Conservation (phyloP, 148 eudicot species). For the Arctostaphylos glauca region DNA sequence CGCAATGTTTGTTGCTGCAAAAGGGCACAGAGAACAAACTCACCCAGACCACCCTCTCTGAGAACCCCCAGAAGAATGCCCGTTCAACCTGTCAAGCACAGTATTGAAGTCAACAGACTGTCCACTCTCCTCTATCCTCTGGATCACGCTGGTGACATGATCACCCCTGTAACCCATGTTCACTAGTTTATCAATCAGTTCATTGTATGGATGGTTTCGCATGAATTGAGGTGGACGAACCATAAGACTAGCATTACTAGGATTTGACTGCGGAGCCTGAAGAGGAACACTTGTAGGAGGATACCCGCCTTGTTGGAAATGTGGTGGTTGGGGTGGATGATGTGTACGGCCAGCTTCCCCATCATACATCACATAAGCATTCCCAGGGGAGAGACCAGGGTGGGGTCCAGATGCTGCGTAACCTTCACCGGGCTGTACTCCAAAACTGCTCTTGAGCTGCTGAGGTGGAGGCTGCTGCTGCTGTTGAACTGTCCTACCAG, state of each 20-base stretch:
- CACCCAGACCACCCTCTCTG: constrained; percentile 79
- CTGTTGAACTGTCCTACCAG: constrained; percentile 48
- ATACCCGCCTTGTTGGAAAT: constrained; percentile 57
- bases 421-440: constrained; percentile 60
- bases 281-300: constrained; percentile 46
- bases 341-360: constrained; percentile 52
- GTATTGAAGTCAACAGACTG: constrained; percentile 83
- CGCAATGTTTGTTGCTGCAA: constrained; percentile 22
- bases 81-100: constrained; percentile 89
- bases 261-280: constrained; percentile 48
- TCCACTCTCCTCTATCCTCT: constrained; percentile 92
- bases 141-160: constrained; percentile 71
- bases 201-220: constrained; percentile 80
- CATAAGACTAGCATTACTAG: constrained; percentile 39
- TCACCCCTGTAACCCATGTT: constrained; percentile 96
- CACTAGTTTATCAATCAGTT: constrained; percentile 84
- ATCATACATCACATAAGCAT: constrained; percentile 66
- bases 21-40: not conserved
- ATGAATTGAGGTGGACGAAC: constrained; percentile 57
- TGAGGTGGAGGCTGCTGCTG: constrained; percentile 56
- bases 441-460: constrained; percentile 58
- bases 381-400: constrained; percentile 53
- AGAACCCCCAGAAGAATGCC: constrained; percentile 71
- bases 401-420: constrained; percentile 59
- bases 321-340: constrained; percentile 51